phyloP scores from a whole-genome alignment of 495 filamentous ascomycete genomes.

The Massariosphaeria phaeospora region DNA sequence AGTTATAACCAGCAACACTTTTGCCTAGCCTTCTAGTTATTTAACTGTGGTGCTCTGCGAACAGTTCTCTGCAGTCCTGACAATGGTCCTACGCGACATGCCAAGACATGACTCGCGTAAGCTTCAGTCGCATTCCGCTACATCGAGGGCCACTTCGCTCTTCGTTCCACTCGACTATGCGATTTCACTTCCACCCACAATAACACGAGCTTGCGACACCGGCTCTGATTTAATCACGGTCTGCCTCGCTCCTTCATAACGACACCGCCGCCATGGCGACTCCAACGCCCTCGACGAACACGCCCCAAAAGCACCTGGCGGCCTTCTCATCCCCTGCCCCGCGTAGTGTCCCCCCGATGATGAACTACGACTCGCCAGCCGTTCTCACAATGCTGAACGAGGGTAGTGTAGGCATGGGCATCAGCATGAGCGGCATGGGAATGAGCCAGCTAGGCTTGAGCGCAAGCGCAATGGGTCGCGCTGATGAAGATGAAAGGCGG shows the following conservation, averaged over 20 bases:
- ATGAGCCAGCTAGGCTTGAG: conserved; percentile 34
- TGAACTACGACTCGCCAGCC: conserved; percentile 35
- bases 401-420: conserved; percentile 34
- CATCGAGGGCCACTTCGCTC: no score
- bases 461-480: conserved; percentile 30
- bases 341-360: conserved; percentile 35
- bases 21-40: no score
- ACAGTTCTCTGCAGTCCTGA: no score
- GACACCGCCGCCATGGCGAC: conserved; percentile 34
- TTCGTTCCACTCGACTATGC: no score
- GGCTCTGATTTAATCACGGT: no score
- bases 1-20: no score
- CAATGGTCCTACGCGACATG: no score
- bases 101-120: conserved; percentile 12
- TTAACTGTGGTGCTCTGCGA: no score
- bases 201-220: no score
- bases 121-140: no score
- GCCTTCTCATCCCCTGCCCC: conserved; percentile 40
- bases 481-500: conserved; percentile 55
- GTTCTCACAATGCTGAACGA: conserved; percentile 24
- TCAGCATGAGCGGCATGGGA: conserved; percentile 36
- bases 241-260: neutral
- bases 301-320: conserved; percentile 28
- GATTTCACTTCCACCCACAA: no score
- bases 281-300: conserved; percentile 34